phyloP scores from a whole-genome alignment of 2,329 filamentous ascomycete species.

The Phaeoacremonium minimum region DNA sequence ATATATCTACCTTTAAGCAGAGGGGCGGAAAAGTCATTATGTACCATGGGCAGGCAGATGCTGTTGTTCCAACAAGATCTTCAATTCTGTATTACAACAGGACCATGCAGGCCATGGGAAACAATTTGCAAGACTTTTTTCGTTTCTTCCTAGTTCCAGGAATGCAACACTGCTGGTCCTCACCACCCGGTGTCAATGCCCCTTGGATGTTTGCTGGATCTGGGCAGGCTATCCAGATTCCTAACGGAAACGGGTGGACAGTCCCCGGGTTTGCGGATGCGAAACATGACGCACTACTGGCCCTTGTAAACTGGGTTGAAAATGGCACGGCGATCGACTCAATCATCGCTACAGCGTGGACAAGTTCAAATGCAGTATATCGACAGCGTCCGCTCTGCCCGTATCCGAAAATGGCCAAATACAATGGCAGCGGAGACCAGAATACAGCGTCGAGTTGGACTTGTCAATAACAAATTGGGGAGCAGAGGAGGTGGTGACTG shows the following conservation, averaged over 20 bases:
- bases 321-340: slow-evolving; percentile 14
- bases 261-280: slow-evolving; percentile 29
- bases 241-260: slow-evolving; percentile 23
- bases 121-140: slow-evolving; percentile 32
- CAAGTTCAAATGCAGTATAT: slow-evolving; percentile 9
- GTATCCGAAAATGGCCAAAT: too few species aligned
- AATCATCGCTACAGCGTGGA: slow-evolving; percentile 21
- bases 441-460: too few species aligned
- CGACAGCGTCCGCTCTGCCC: slow-evolving; percentile 17
- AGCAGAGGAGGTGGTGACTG: too few species aligned
- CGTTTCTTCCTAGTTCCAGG: slow-evolving; percentile 38
- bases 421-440: too few species aligned
- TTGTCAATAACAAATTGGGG: too few species aligned
- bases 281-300: slow-evolving; percentile 21
- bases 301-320: slow-evolving; percentile 24
- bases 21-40: slow-evolving; percentile 23
- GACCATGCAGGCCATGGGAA: background rate
- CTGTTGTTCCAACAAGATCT: slow-evolving; percentile 16
- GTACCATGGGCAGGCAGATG: slow-evolving; percentile 23
- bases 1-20: slow-evolving; percentile 18
- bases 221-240: slow-evolving; percentile 12
- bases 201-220: slow-evolving; percentile 4
- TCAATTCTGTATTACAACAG: background rate
- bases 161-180: slow-evolving; percentile 34
- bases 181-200: slow-evolving; percentile 1